Conservation (phyloP, 805 yeast species). For the Isabelozyma heimii region DNA sequence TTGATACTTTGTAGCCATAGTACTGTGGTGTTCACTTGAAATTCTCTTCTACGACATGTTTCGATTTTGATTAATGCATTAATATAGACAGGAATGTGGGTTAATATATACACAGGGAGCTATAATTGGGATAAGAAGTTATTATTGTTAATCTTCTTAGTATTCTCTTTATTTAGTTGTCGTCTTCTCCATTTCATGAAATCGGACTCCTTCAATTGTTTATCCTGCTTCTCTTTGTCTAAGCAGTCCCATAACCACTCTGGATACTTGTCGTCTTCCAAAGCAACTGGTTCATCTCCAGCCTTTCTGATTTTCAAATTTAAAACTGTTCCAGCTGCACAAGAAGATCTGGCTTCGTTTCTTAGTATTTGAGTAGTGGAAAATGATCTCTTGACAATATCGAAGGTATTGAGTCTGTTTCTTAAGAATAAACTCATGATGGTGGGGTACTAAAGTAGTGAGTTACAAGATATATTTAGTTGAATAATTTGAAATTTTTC, state of each 20-base stretch:
- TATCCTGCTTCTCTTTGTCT: slow-evolving; percentile 61
- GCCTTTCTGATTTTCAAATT: slow-evolving; percentile 71
- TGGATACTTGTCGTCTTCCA: slow-evolving; percentile 87
- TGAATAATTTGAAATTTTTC: too few species aligned
- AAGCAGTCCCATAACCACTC: slow-evolving; percentile 90
- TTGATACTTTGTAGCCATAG: too few species aligned
- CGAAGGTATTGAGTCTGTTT: background rate
- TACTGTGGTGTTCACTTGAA: too few species aligned
- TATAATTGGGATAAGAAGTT: slow-evolving; percentile 69
- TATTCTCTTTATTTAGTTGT: slow-evolving; percentile 64
- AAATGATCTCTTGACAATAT: background rate
- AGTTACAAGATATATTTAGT: background rate
- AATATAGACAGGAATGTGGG: slow-evolving; percentile 4
- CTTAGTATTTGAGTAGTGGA: background rate
- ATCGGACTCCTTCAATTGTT: slow-evolving; percentile 56
- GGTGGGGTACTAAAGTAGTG: background rate
- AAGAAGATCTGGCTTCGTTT: slow-evolving; percentile 20
- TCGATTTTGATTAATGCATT: background rate
- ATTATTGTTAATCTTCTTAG: slow-evolving; percentile 67
- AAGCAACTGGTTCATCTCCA: slow-evolving; percentile 86
- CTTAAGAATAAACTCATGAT: background rate
- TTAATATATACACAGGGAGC: slow-evolving; percentile 1
- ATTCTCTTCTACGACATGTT: background rate
- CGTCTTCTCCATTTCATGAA: slow-evolving; percentile 64
- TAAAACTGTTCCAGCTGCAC: slow-evolving; percentile 70